These are phyloP conservation scores for Paramecium pentaurelia DNA, from an alignment of 73 alveolate genomes.

Conservation along the genomic window DNA sequence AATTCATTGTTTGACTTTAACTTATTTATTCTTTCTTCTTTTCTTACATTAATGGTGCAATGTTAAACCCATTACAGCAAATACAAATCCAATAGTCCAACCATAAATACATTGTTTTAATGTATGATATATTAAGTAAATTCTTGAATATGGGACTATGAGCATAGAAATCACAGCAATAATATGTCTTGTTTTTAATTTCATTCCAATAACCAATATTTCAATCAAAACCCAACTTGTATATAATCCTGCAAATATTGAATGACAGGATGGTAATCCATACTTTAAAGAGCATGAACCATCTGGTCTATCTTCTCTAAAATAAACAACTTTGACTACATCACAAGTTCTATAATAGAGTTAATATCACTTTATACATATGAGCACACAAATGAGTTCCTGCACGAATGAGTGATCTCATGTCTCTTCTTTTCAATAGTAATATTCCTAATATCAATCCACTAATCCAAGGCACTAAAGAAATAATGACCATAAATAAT, in stretches of 20 bases:
- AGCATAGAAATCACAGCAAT: neutral
- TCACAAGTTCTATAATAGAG: conserved; percentile 6
- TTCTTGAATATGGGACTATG: conserved; percentile 23
- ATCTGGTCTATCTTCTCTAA: conserved; percentile 42
- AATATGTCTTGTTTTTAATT: neutral
- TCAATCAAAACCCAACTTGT: conserved; percentile 43
- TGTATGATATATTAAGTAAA: conserved; percentile 36
- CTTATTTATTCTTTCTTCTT: neutral
- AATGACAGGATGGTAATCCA: conserved; percentile 45
- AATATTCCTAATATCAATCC: neutral
- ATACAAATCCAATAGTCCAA: conserved; percentile 1
- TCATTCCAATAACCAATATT: neutral
- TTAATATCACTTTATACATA: neutral
- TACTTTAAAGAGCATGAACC: conserved; percentile 45
- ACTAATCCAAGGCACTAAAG: conserved; percentile 6
- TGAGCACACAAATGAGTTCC: conserved; percentile 26
- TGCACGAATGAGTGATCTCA: neutral
- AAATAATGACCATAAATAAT: conserved; percentile 14
- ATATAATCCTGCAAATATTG: conserved; percentile 39
- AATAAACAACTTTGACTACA: conserved; percentile 23
- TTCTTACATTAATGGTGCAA: neutral
- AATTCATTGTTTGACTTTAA: neutral
- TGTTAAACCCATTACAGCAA: neutral
- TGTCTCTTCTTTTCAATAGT: neutral
- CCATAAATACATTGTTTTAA: conserved; percentile 22